phyloP scores from a whole-genome alignment of 1,139 yeast species.

The Diutina sp. region DNA sequence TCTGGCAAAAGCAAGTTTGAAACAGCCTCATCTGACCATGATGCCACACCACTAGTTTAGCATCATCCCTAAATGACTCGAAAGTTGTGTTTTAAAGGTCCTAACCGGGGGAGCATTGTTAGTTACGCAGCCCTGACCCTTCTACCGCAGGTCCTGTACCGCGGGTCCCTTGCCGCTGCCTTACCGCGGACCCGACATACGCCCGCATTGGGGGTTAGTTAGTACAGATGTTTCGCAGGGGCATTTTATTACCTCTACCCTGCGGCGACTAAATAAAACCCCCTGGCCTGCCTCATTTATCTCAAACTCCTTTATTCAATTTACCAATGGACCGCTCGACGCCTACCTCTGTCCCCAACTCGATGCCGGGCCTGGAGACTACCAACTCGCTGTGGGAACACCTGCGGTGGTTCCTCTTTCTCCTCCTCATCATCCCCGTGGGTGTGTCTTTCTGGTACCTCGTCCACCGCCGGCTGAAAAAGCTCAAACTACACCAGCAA shows the following conservation, averaged over 20 bases:
- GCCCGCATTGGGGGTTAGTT: not conserved
- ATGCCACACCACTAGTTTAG: too few species aligned
- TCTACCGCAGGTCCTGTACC: not conserved
- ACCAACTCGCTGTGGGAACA: not conserved
- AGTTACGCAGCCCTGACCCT: not conserved
- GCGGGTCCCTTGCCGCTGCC: too few species aligned
- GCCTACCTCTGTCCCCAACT: not conserved
- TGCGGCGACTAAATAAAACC: not conserved
- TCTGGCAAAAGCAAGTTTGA: too few species aligned
- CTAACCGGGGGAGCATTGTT: not conserved
- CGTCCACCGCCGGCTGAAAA: not conserved
- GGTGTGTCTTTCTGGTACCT: not conserved
- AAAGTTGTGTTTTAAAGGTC: too few species aligned
- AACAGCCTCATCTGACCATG: too few species aligned
- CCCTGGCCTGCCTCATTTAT: not conserved
- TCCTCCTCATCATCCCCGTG: not conserved
- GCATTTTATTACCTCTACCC: not conserved
- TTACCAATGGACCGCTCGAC: not conserved
- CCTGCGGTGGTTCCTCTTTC: not conserved
- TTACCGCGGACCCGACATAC: not conserved
- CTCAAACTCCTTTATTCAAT: not conserved
- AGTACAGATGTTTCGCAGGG: conserved; percentile 2
- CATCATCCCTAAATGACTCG: too few species aligned
- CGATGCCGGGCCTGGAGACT: conserved; percentile 1
- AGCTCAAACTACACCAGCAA: not conserved